Conservation (phyloP, 192 early-diverging fungal genomes). For the Coemansia sp. region DNA sequence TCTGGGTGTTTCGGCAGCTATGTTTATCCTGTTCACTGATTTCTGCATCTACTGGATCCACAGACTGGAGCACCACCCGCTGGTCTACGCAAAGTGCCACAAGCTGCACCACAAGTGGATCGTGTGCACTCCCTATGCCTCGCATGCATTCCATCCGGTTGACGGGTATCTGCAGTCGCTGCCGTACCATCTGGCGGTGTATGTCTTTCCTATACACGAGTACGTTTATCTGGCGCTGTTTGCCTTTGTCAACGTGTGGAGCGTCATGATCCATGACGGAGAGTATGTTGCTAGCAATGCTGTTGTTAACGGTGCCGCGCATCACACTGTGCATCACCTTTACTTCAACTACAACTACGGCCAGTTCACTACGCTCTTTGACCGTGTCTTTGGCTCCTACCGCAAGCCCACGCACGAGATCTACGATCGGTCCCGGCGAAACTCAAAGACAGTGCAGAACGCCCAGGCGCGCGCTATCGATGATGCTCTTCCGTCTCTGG, state of each 20-base stretch:
- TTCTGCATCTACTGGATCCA: conserved; percentile 97
- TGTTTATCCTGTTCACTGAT: conserved; percentile 93
- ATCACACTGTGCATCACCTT: conserved; percentile 96
- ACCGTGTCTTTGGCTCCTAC: conserved; percentile 68
- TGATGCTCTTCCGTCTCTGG: conserved; percentile 33
- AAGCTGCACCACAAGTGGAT: conserved; percentile 88
- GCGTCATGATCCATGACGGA: conserved; percentile 96
- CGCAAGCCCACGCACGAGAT: conserved; percentile 69
- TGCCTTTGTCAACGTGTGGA: conserved; percentile 91
- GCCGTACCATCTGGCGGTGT: conserved; percentile 95
- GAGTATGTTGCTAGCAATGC: conserved; percentile 70
- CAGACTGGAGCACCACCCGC: conserved; percentile 86
- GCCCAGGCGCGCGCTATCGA: conserved; percentile 68
- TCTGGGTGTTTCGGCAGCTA: conserved; percentile 60
- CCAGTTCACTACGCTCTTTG: conserved; percentile 98
- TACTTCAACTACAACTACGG: conserved; percentile 99
- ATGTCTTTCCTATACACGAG: conserved; percentile 87
- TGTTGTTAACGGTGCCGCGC: conserved; percentile 85
- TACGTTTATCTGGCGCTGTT: conserved; percentile 87
- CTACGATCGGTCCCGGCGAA: conserved; percentile 61
- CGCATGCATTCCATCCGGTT: conserved; percentile 92
- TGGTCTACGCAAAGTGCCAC: conserved; percentile 87
- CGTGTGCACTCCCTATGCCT: conserved; percentile 91
- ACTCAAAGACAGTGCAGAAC: conserved; percentile 63
- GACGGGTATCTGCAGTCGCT: conserved; percentile 95